A percentile compares a stretch with the other conserved stretches of the same genome.
phyloP scores from a whole-genome alignment of 129 eudicot species.

The Artemisia annua region DNA sequence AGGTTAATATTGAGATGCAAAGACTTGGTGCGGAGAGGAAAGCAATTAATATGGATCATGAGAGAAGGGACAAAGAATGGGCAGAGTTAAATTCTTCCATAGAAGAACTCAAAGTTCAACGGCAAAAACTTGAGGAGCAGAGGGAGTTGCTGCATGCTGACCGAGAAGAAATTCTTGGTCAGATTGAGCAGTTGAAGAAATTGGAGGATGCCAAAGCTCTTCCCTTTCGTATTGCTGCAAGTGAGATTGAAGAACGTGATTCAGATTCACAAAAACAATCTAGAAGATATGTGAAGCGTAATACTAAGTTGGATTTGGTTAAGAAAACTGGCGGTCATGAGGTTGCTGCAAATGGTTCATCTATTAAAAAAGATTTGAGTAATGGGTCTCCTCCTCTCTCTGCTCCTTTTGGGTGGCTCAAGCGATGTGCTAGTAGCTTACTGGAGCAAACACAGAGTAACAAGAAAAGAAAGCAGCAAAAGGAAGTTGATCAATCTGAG shows the following conservation, averaged over 20 bases:
- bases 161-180: slow-evolving; percentile 61
- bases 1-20: slow-evolving; percentile 59
- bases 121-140: slow-evolving; percentile 87
- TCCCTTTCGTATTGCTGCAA: slow-evolving; percentile 47
- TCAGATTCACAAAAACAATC: slow-evolving; percentile 32
- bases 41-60: slow-evolving; percentile 76
- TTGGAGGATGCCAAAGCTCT: slow-evolving; percentile 61
- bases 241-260: slow-evolving; percentile 42
- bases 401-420: slow-evolving; percentile 84
- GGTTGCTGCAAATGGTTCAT: slow-evolving; percentile 31
- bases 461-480: slow-evolving; percentile 55
- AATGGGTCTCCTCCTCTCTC: slow-evolving; percentile 55
- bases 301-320: slow-evolving; percentile 24
- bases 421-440: slow-evolving; percentile 78
- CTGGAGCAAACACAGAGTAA: slow-evolving; percentile 64
- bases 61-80: slow-evolving; percentile 88
- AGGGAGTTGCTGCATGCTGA: slow-evolving; percentile 76
- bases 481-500: slow-evolving; percentile 33
- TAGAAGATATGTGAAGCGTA: slow-evolving; percentile 38
- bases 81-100: slow-evolving; percentile 67
- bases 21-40: slow-evolving; percentile 67
- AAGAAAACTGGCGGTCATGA: slow-evolving; percentile 29
- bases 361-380: slow-evolving; percentile 34
- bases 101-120: slow-evolving; percentile 76
- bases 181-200: slow-evolving; percentile 71